These are phyloP conservation scores for Capronia coronata DNA, from an alignment of 2,329 filamentous ascomycete genomes.

Conservation along the genomic window DNA sequence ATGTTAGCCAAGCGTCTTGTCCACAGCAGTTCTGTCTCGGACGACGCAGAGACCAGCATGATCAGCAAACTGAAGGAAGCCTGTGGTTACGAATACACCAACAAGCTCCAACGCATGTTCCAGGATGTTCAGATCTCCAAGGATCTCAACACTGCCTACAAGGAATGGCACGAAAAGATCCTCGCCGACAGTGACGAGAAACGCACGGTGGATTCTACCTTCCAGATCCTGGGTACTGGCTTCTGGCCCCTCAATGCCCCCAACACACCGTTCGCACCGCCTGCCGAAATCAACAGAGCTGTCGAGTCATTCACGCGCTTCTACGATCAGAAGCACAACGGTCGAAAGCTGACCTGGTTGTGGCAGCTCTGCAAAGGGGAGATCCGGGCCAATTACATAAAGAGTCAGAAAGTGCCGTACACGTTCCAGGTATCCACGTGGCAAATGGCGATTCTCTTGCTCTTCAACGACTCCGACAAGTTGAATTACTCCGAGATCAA, in stretches of 20 bases:
- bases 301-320: slow-evolving; percentile 85
- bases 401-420: slow-evolving; percentile 80
- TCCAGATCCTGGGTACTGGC: slow-evolving; percentile 88
- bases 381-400: slow-evolving; percentile 88
- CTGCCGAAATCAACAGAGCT: slow-evolving; percentile 74
- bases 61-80: slow-evolving; percentile 98
- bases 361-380: slow-evolving; percentile 99
- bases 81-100: slow-evolving; percentile 98
- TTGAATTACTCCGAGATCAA: slow-evolving; percentile 84
- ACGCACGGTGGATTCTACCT: slow-evolving; percentile 72
- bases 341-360: slow-evolving; percentile 92
- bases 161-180: slow-evolving; percentile 63
- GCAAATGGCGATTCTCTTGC: slow-evolving; percentile 89
- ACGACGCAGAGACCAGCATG: slow-evolving; percentile 98
- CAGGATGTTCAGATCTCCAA: slow-evolving; percentile 99
- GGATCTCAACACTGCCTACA: slow-evolving; percentile 85
- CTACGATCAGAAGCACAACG: slow-evolving; percentile 94
- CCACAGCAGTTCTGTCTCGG: slow-evolving; percentile 88
- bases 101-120: slow-evolving; percentile 99
- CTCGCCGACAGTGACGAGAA: slow-evolving; percentile 60
- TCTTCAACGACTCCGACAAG: slow-evolving; percentile 88
- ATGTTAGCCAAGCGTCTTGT: slow-evolving; percentile 94
- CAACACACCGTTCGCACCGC: slow-evolving; percentile 80
- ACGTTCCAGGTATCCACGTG: slow-evolving; percentile 97
- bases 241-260: slow-evolving; percentile 93